These are phyloP conservation scores for Globisporangium uncinulatum DNA, from an alignment of 352 stramenopile species.

Conservation along the genomic window DNA sequence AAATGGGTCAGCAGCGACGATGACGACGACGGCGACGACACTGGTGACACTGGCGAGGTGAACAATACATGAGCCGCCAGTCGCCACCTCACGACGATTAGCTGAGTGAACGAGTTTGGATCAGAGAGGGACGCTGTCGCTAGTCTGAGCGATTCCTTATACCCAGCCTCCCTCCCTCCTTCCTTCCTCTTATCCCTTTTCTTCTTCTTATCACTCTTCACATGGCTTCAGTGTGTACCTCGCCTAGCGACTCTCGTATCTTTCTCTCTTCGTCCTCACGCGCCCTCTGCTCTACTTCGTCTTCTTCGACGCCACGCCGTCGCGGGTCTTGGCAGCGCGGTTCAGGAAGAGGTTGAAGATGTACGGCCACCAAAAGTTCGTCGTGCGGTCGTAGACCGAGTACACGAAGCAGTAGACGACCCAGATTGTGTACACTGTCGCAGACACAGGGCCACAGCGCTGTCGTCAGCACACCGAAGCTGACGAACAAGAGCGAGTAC, in stretches of 20 bases:
- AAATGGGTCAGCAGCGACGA: slow-evolving; percentile 79
- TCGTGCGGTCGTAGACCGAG: slow-evolving; percentile 79
- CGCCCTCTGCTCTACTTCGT: background rate
- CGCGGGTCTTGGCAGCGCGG: slow-evolving; percentile 51
- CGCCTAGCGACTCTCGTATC: background rate
- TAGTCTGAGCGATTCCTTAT: no score
- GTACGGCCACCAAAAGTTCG: slow-evolving; percentile 83
- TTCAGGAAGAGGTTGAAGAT: slow-evolving; percentile 76
- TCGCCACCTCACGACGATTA: no score
- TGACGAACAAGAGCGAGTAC: no score
- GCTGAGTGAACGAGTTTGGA: no score
- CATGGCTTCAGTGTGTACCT: background rate
- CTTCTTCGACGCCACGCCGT: slow-evolving; percentile 35
- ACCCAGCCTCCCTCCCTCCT: no score
- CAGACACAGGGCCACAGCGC: background rate
- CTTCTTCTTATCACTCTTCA: no score
- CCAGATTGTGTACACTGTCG: slow-evolving; percentile 70
- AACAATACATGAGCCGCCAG: no score
- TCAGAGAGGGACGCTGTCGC: no score
- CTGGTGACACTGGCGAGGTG: no score
- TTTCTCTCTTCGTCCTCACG: no score
- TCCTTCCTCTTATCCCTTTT: no score
- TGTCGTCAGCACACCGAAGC: no score
- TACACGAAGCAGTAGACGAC: slow-evolving; percentile 82
- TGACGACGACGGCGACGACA: slow-evolving; percentile 14